These are phyloP conservation scores for Mycosphaerelloides madeirae DNA, from an alignment of 2,329 filamentous ascomycete genomes.

Conservation along the genomic window DNA sequence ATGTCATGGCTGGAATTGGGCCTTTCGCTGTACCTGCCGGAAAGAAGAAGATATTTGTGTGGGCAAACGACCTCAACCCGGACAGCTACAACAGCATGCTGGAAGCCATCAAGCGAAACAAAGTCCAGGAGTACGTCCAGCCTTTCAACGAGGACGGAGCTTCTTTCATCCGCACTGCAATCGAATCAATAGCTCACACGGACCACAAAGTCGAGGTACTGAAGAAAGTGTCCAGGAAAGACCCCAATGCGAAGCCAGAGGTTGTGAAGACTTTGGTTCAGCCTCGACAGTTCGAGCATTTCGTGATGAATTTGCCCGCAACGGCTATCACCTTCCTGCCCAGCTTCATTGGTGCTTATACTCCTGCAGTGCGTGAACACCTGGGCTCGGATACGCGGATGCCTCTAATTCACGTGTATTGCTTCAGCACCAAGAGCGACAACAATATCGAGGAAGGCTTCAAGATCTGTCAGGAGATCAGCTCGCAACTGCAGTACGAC, in stretches of 20 bases:
- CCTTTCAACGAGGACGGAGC: constrained; percentile 79
- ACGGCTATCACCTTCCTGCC: constrained; percentile 79
- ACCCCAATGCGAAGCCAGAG: constrained; percentile 23
- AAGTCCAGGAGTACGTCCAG: constrained; percentile 67
- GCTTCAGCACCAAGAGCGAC: constrained; percentile 79
- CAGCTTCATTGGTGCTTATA: constrained; percentile 73
- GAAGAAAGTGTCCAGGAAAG: constrained; percentile 32
- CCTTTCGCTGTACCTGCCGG: constrained; percentile 91
- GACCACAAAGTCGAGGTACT: constrained; percentile 48
- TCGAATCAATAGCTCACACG: constrained; percentile 51
- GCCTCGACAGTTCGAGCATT: constrained; percentile 80
- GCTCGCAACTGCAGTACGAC: constrained; percentile 54
- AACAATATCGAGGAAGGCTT: constrained; percentile 59
- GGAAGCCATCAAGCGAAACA: constrained; percentile 70
- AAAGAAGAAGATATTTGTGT: constrained; percentile 85
- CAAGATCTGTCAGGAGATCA: constrained; percentile 64
- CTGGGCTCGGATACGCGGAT: constrained; percentile 42
- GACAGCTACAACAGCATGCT: constrained; percentile 72
- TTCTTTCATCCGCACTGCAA: constrained; percentile 69
- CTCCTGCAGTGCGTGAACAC: constrained; percentile 27
- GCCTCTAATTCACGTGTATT: constrained; percentile 89
- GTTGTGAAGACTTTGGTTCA: constrained; percentile 44
- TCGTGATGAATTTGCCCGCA: constrained; percentile 95
- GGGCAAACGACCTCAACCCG: constrained; percentile 95
- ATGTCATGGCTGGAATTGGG: constrained; percentile 96